phyloP scores from a whole-genome alignment of 2,329 filamentous ascomycete genomes.

The Alternaria conjuncta region DNA sequence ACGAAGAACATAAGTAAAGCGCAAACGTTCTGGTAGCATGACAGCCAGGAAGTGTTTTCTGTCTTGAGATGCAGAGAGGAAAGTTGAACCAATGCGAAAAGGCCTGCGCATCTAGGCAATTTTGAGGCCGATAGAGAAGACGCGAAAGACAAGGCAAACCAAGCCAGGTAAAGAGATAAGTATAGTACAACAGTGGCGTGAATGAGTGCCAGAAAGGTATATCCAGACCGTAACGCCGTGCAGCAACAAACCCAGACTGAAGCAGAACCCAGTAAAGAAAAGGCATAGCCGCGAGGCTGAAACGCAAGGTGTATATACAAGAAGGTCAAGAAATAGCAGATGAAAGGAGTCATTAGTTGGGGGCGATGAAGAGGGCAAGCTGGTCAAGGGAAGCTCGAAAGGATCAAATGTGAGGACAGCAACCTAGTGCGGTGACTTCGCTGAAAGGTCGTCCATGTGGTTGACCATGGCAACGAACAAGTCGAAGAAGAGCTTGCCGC shows the following conservation, averaged over 20 bases:
- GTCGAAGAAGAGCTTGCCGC: conserved; percentile 89
- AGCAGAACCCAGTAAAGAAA: not conserved
- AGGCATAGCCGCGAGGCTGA: conserved; percentile 5
- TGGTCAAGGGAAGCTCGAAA: conserved; percentile 6
- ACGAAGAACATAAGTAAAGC: not conserved
- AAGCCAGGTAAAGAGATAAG: not conserved
- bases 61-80: not conserved
- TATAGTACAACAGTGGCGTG: conserved; percentile 1
- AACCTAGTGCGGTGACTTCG: conserved; percentile 39
- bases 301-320: conserved; percentile 6
- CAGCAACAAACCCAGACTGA: not conserved
- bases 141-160: not conserved
- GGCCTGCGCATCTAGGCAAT: not conserved
- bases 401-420: conserved; percentile 1
- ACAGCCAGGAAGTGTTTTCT: not conserved
- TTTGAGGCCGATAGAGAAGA: not conserved
- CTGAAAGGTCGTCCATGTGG: conserved; percentile 64
- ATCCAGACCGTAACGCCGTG: not conserved
- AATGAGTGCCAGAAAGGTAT: not conserved
- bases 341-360: not conserved
- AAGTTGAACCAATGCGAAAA: not conserved
- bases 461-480: conserved; percentile 93
- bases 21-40: not conserved
- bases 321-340: not conserved
- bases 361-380: conserved; percentile 22